Evolutionary conservation across 1,284 basidiomycete species (phyloP), one percentile per base, ranked within the genome.

Genomic region (Laetiporus sulphureus): DNA sequence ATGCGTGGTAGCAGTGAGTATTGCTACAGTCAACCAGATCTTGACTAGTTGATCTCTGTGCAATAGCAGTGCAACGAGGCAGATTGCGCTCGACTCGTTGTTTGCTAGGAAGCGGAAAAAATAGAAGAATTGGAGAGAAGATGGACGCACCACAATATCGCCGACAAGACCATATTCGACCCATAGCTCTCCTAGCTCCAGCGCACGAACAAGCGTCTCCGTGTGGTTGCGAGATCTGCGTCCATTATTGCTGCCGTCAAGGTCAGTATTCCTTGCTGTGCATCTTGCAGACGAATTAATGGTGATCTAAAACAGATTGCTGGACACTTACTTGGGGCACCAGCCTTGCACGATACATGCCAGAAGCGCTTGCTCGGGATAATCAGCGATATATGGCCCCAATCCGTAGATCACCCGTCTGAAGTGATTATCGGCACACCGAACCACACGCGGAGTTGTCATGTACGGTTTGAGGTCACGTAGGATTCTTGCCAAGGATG

Each of bases 341-440:
- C 60, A 62, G 0, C 52, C 51, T 41, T 59, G 51, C 5, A 60
- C 52, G 32, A 57, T 48, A 33, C 55, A 54, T 2, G 54, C 37
- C 2, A 53, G 23, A 1, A 58, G 32, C 0, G 42, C 51, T 40
- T 62, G 60, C 37, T 62, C 56, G 2, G 57, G 58, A 39, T 62
- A 62, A 33, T 62, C 59, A 3, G 56, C 53, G 20, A 62, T 58
- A 37, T 58, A 58, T 5, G 56, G 55, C 2, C 56, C 59, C 20
- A 62, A 25, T 7, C 53, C 49, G 38, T 53, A 59, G 12, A 62
- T 52, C 1, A 45, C 42, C 1, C 40, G 37, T 4, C 48, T 41
- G 35, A 39, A 59, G 31, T 60, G 53, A 3, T 47, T 48, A 36
- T 62, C 58, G 2, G 43, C 16, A 36, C 59, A 62, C 3, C 25